Conservation (phyloP, 345 rosid genomes). For the Gossypium herbaceum region DNA sequence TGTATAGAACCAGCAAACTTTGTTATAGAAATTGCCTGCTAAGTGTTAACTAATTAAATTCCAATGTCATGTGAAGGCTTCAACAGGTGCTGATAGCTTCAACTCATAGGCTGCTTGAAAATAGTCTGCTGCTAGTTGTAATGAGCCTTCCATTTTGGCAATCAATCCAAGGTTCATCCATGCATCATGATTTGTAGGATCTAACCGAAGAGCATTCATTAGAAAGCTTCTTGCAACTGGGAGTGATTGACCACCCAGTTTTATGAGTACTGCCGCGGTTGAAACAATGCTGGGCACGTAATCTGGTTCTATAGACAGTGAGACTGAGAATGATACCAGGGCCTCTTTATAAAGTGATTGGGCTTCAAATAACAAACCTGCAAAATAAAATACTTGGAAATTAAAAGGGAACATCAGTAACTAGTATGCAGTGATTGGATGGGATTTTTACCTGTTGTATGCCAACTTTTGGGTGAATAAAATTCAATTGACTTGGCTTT, state of each 20-base stretch:
- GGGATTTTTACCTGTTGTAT: conserved; percentile 50
- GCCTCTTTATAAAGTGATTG: conserved; percentile 71
- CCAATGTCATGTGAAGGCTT: conserved; percentile 35
- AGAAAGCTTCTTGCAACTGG: conserved; percentile 77
- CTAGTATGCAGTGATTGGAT: not conserved
- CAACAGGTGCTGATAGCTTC: conserved; percentile 66
- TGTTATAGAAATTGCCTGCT: conserved; percentile 12
- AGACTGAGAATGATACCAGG: conserved; percentile 56
- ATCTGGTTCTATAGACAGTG: conserved; percentile 74
- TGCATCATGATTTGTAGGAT: conserved; percentile 70
- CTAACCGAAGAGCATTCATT: conserved; percentile 74
- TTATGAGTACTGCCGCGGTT: conserved; percentile 64
- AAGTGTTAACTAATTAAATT: not conserved
- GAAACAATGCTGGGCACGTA: conserved; percentile 78
- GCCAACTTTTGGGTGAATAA: conserved; percentile 78
- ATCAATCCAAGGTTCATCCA: conserved; percentile 84
- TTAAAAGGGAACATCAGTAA: not conserved
- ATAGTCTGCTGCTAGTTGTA: conserved; percentile 79
- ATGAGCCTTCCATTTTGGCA: conserved; percentile 72
- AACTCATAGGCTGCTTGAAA: conserved; percentile 94
- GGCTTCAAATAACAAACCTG: conserved; percentile 71
- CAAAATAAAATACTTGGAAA: conserved; percentile 13
- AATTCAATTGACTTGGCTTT: conserved; percentile 62
- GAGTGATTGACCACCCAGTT: conserved; percentile 47
- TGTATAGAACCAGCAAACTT: not conserved